Evolutionary conservation across 2,329 filamentous ascomycete species (phyloP).

Genomic region (Metarhizium album): DNA sequence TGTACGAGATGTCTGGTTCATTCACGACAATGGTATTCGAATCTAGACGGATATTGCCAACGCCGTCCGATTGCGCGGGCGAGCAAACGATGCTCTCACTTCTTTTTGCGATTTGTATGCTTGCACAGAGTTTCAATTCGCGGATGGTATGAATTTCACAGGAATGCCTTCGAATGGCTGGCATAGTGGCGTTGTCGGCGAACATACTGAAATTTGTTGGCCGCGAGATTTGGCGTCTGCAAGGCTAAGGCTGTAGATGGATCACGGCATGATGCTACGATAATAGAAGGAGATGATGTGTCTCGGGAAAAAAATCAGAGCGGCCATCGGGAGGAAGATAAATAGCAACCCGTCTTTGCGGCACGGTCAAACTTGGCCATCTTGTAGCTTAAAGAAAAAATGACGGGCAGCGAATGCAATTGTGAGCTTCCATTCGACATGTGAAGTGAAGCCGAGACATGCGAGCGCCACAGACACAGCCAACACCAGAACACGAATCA

Average conservation of each 20-base stretch:
- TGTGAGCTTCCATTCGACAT: background rate
- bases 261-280: background rate
- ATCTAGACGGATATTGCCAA: background rate
- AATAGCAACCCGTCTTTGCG: background rate
- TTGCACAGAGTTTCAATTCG: background rate
- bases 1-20: slow-evolving; percentile 7
- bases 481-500: background rate
- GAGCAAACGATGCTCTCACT: background rate
- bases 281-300: background rate
- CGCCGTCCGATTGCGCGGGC: background rate
- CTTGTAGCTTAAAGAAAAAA: background rate
- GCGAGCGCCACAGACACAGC: background rate
- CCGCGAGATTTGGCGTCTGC: background rate
- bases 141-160: background rate
- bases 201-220: background rate
- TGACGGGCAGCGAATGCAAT: background rate
- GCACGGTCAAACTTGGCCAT: background rate
- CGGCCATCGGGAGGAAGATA: background rate
- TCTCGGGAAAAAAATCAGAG: background rate
- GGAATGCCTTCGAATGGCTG: slow-evolving; percentile 4
- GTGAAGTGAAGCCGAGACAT: background rate
- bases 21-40: background rate
- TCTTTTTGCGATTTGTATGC: background rate
- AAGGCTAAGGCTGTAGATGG: background rate
- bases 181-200: slow-evolving; percentile 4